Evolutionary conservation across 2,329 filamentous ascomycete genomes (phyloP), one percentile per base, ranked within the genome.

Genomic region (Ascochyta rabiei): DNA sequence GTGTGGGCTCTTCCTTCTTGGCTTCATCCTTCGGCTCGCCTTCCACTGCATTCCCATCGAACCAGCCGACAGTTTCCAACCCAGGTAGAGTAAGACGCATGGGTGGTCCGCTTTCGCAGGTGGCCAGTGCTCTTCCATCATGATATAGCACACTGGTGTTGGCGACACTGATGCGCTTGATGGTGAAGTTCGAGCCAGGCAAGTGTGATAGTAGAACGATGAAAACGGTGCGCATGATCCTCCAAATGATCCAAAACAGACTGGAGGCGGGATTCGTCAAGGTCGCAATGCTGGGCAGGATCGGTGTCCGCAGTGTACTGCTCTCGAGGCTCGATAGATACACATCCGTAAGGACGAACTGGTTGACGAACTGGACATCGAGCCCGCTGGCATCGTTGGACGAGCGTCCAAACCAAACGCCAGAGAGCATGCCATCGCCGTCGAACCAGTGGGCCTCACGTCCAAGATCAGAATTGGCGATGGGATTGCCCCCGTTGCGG

Each of bases 361-460:
- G 85, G 56, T 89, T 90, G 49, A 88, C 86, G 49, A 89, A 90
- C 48, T 87, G 79, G 0, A 87, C 86, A 53, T 78, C 69, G 1
- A 87, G 79, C 2, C 71, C 60, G 2, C 72, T 72, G 2, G 68
- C 64, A 33, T 78, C 68, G 6, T 67, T 37, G 12, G 42, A 28
- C 75, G 71, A 54, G 2, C 77, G 77, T 24, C 76, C 76, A 67
- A 89, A 90, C 16, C 79, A 78, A 0, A 90, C 86, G 1, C 88
- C 88, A 26, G 84, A 84, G 10, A 90, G 81, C 88, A 90, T 90
- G 4, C 88, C 88, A 68, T 90, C 87, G 28, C 88, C 88, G 62
- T 90, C 88, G 57, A 90, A 90, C 87, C 87, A 90, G 67, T 90
- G 88, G 8, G 85, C 82, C 66, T 88, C 85, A 59, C 86, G 80